These are phyloP conservation scores for Coniella lustricola DNA, from an alignment of 2,329 filamentous ascomycete genomes.

Conservation along the genomic window DNA sequence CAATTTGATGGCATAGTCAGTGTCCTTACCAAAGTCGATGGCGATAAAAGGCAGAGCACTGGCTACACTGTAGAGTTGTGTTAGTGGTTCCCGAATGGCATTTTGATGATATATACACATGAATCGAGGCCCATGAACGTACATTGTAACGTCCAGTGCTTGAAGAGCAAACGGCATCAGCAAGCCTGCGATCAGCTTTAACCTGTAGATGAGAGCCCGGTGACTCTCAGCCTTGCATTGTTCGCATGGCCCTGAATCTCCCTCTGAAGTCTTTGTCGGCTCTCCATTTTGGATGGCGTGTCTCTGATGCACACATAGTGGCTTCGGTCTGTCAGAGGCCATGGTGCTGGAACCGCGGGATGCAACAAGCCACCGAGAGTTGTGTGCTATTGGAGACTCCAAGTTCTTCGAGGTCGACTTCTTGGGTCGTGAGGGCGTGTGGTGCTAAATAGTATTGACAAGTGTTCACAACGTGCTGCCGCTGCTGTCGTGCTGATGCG, in stretches of 20 bases:
- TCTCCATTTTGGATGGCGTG: slow-evolving; percentile 3
- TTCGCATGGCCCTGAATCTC: neutral
- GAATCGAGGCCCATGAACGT: neutral
- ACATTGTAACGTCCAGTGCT: slow-evolving; percentile 34
- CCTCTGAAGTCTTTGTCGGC: neutral
- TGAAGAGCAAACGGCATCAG: slow-evolving; percentile 55
- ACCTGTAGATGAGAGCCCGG: slow-evolving; percentile 7
- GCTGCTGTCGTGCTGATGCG: neutral
- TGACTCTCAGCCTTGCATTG: slow-evolving; percentile 6
- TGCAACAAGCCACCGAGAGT: too few relatives aligned
- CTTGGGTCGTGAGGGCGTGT: too few relatives aligned
- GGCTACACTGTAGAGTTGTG: slow-evolving; percentile 30
- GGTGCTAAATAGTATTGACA: neutral
- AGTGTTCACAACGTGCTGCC: neutral
- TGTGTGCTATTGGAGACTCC: too few relatives aligned
- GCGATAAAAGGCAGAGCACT: slow-evolving; percentile 58
- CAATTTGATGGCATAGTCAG: neutral
- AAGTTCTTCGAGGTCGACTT: neutral
- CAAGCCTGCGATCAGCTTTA: slow-evolving; percentile 34
- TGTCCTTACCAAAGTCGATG: slow-evolving; percentile 48
- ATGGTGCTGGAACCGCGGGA: neutral
- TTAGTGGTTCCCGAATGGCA: neutral
- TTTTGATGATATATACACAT: neutral
- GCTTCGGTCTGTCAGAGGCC: slow-evolving; percentile 3
- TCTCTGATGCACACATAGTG: slow-evolving; percentile 4